Base-by-base conservation (phyloP, 352 stramenopile genomes). In the Pythium sukuiense region DNA sequence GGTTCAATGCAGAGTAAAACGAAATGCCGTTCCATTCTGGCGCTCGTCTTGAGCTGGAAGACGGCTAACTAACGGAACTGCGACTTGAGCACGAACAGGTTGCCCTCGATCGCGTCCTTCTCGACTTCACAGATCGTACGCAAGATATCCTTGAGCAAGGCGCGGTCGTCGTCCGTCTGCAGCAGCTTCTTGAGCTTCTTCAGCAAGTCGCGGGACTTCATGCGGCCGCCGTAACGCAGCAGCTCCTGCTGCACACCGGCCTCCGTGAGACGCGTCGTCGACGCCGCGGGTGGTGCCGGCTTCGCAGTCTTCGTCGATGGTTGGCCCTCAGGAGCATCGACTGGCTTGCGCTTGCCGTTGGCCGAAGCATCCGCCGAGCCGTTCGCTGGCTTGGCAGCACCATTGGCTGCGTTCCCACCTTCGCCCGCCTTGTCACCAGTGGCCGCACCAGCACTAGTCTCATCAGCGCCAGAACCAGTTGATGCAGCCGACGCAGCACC, bases 41-140 rank as follows among this genome's bases (percentile, higher is more conserved):
- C 32, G 8, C 13, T 41, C 27, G 50, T 29, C 9, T 2, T 43
- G 11, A 24, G 20, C 20, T 24, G 20, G 20, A 24, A 24, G 7
- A 20, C 33, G 18, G 2, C 18, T 16, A 8, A 8, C 76, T 90
- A 95, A 70, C 87, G 87, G 81, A 95, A 95, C 71, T 95, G 87
- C 1, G 83, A 88, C 74, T 95, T 93, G 60, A 95, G 79, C 60
- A 95, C 87, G 32, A 95, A 76, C 57, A 92, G 53, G 41, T 80
- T 81, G 26, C 85, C 87, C 69, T 95, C 87, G 69, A 95, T 90
- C 3, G 85, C 85, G 66, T 95, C 85, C 35, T 90, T 83, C 63
- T 95, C 85, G 37, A 93, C 81, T 62, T 95, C 83, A 62, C 85
- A 93, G 76, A 95, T 95, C 26, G 85, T 95, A 50, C 87, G 85